These are phyloP conservation scores for Sphaerulina populicola DNA, from an alignment of 2,329 filamentous ascomycete genomes.

Conservation along the genomic window DNA sequence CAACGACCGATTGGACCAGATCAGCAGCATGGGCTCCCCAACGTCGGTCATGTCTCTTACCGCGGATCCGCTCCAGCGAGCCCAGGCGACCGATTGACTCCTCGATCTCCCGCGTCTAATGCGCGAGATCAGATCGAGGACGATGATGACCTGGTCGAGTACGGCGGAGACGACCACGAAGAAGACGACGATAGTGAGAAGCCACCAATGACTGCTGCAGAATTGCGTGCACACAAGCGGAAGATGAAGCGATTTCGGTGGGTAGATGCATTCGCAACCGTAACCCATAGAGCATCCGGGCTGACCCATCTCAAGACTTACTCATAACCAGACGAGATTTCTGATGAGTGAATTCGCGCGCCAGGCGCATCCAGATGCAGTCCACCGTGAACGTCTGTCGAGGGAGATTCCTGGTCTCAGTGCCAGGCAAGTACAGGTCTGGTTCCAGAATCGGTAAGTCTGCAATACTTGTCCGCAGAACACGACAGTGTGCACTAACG, in stretches of 20 bases:
- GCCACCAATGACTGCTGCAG: slow-evolving; percentile 39
- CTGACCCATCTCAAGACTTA: slow-evolving; percentile 53
- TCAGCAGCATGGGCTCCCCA: slow-evolving; percentile 1
- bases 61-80: slow-evolving; percentile 41
- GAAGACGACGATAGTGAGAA: slow-evolving; percentile 25
- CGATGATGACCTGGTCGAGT: slow-evolving; percentile 38
- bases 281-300: slow-evolving; percentile 7
- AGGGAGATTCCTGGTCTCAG: slow-evolving; percentile 85
- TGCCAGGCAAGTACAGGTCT: slow-evolving; percentile 89
- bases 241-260: slow-evolving; percentile 72
- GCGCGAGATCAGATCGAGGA: slow-evolving; percentile 31
- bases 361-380: slow-evolving; percentile 87
- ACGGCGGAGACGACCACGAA: slow-evolving; percentile 28
- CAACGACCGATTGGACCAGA: background rate
- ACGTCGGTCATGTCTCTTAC: slow-evolving; percentile 25
- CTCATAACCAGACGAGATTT: slow-evolving; percentile 94
- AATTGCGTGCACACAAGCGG: slow-evolving; percentile 43
- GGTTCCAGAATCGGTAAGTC: slow-evolving; percentile 89
- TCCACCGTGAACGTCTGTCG: slow-evolving; percentile 77
- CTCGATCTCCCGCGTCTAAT: slow-evolving; percentile 33
- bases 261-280: slow-evolving; percentile 1
- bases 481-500: slow-evolving; percentile 9
- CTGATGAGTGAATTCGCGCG: slow-evolving; percentile 95
- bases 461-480: background rate
- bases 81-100: slow-evolving; percentile 40